Conservation (phyloP, 352 stramenopile species). For the Lagenidium giganteum region DNA sequence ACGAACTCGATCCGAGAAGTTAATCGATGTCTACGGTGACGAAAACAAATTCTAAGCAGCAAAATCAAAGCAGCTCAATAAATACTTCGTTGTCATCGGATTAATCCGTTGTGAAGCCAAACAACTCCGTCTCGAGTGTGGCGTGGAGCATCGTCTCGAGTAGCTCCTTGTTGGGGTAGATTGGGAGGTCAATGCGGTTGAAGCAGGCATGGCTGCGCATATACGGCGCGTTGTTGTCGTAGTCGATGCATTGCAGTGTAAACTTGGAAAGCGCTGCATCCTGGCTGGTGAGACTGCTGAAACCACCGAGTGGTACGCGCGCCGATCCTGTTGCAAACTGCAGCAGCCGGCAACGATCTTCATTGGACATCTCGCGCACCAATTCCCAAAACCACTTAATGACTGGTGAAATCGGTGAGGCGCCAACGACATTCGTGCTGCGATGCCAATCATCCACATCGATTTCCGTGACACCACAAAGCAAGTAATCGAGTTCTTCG, state of each 20-base stretch:
- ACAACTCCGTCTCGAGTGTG: constrained; percentile 42
- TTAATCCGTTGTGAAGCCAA: constrained; percentile 62
- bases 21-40: too few species aligned
- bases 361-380: constrained; percentile 48
- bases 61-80: too few species aligned
- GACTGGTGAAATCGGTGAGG: constrained; percentile 6
- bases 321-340: constrained; percentile 25
- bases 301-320: constrained; percentile 12
- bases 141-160: constrained; percentile 42
- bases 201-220: constrained; percentile 56
- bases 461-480: constrained; percentile 89
- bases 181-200: constrained; percentile 90
- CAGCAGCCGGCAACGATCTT: constrained; percentile 29
- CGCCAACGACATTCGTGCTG: constrained; percentile 37
- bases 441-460: constrained; percentile 90
- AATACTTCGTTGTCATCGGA: too few species aligned
- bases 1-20: too few species aligned
- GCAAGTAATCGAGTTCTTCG: constrained; percentile 90
- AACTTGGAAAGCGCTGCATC: too few species aligned
- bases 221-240: constrained; percentile 18
- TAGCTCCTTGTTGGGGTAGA: constrained; percentile 87
- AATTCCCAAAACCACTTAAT: constrained; percentile 24
- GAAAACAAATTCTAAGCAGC: too few species aligned
- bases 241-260: constrained; percentile 43
- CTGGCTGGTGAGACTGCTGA: constrained; percentile 17